phyloP scores from a whole-genome alignment of 768 basidiomycete genomes.

The Termitomyces heimii region DNA sequence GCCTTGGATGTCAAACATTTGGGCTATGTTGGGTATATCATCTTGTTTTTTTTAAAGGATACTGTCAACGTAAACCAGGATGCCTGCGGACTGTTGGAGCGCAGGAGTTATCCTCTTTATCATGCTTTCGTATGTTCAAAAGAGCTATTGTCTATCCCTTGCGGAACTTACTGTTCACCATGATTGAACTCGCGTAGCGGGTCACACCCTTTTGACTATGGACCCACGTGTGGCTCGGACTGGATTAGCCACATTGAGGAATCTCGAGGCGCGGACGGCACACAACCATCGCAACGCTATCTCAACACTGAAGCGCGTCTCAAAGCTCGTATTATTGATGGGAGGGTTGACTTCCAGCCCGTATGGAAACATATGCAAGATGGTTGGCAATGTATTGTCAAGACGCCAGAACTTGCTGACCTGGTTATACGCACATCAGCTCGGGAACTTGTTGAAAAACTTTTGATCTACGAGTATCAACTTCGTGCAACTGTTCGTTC shows the following conservation, averaged over 20 bases:
- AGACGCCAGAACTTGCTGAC: not conserved
- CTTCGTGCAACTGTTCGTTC: conserved; percentile 57
- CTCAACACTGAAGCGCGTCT: conserved; percentile 49
- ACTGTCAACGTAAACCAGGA: conserved; percentile 31
- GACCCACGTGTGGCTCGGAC: conserved; percentile 26
- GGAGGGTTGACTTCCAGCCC: conserved; percentile 49
- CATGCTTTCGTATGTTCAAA: conserved; percentile 67
- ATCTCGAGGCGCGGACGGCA: conserved; percentile 21
- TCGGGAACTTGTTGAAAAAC: conserved; percentile 46
- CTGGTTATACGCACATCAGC: conserved; percentile 32
- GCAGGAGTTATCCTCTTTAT: conserved; percentile 76
- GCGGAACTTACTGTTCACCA: not conserved
- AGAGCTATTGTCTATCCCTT: not conserved
- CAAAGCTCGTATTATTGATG: conserved; percentile 65
- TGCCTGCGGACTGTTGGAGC: conserved; percentile 92
- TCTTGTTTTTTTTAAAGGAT: not conserved
- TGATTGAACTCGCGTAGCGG: conserved; percentile 37
- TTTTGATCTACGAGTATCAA: conserved; percentile 53
- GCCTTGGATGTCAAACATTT: conserved; percentile 71
- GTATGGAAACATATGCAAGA: conserved; percentile 53
- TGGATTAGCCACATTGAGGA: conserved; percentile 31
- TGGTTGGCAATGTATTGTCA: conserved; percentile 36
- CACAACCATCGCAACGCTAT: conserved; percentile 37
- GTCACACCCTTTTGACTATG: conserved; percentile 73
- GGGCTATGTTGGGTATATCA: conserved; percentile 50